Base-by-base conservation (phyloP, 768 basidiomycete species). In the Termitomyces sp. region DNA sequence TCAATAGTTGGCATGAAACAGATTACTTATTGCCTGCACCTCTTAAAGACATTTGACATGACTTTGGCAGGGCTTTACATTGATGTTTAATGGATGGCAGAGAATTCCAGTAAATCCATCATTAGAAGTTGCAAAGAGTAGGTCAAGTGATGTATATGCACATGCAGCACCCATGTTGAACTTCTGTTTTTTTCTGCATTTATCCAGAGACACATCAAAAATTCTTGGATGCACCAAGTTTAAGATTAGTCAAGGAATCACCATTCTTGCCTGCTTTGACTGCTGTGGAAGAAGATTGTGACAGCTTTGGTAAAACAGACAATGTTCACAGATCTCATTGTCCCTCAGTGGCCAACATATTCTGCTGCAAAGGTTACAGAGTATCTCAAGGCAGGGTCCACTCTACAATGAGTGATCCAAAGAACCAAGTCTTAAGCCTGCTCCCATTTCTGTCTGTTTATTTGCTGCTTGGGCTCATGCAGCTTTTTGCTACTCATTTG, bases 11-110 rank as follows among this genome's bases (percentile, higher is more conserved):
- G 13, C 13, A 10, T n/a, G 13, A 8, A n/a, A 31, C 9, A 36
- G 5, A 4, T 26, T 2, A 87, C 92, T 76, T 71, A 94, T 92
- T 79, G 58, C 90, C 93, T 41, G 79, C 71, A 0, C 71, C 72
- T 60, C 76, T 72, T n/a, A n/a, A n/a, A 83, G 63, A 71, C 76
- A 9, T 86, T 86, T 61, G 87, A 87, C 3, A 58, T 77, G 41
- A 79, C 81, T 4, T 71, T 71, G 9, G 76, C 85, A 1, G 72
- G 76, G 47, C 76, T 74, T 2, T 79, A 84, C 58, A 57, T 88
- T 31, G 87, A 89, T 62, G 67, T 89, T 10, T 69, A 89, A 18
- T 84, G 81, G 76, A 62, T 85, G 9, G 67, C 74, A 8, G 69
- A 73, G 3, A 68, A 74, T 8, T 79, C 79, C 1, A 60, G 60